Conservation (phyloP, 148 eudicot genomes). For the Hydrangea macrophylla region DNA sequence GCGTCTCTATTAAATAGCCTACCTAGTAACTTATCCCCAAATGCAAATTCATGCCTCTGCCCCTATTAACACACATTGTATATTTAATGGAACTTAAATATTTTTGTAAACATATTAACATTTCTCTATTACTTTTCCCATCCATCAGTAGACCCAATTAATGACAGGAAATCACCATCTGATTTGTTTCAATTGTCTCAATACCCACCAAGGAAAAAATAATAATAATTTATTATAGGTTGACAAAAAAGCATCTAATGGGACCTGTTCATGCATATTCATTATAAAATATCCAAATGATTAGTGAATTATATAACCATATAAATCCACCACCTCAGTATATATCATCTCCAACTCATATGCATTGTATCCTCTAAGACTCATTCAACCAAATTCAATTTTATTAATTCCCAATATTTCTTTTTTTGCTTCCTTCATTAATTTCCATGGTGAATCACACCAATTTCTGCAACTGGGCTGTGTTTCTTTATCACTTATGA, state of each 20-base stretch:
- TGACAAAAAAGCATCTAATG: constrained; percentile 21
- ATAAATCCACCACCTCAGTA: background rate
- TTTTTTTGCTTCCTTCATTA: background rate
- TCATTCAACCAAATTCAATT: background rate
- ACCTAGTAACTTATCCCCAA: no score
- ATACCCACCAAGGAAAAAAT: no score
- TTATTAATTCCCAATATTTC: background rate
- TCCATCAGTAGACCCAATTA: no score
- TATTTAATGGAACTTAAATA: no score
- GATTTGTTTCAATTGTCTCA: no score
- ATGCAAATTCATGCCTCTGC: no score
- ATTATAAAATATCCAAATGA: constrained; percentile 4
- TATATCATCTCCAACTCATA: background rate
- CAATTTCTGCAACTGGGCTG: constrained; percentile 11
- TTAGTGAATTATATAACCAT: constrained; percentile 9
- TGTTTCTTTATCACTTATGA: background rate
- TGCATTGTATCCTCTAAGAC: background rate
- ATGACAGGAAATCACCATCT: no score
- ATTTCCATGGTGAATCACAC: background rate
- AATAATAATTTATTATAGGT: no score
- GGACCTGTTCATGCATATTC: constrained; percentile 13
- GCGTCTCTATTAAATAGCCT: no score
- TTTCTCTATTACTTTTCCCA: no score
- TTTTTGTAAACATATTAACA: no score
- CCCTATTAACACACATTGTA: no score